Conservation (phyloP, 1,139 yeast species). For the Suhomyces wounanorum region DNA sequence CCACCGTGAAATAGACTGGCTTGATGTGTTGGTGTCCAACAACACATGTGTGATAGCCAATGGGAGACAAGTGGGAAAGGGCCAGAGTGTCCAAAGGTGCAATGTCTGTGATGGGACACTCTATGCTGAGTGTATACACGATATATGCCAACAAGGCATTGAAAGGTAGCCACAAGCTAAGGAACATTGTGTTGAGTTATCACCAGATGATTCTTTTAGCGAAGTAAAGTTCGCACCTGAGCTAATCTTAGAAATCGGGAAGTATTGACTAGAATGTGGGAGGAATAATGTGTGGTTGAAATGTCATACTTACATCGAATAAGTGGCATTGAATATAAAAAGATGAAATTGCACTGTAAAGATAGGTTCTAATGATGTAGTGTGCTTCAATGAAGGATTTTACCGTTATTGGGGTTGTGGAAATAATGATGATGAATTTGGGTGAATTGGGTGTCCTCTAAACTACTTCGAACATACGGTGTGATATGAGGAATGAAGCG, state of each 20-base stretch:
- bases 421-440: no score
- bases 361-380: no score
- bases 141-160: slow-evolving; percentile 12
- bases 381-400: no score
- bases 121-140: slow-evolving; percentile 11
- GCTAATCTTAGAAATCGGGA: background rate
- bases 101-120: slow-evolving; percentile 14
- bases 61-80: slow-evolving; percentile 9
- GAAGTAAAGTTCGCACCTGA: background rate
- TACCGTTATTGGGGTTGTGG: no score
- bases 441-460: no score
- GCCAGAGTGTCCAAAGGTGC: slow-evolving; percentile 3
- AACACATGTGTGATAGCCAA: slow-evolving; percentile 14
- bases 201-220: background rate
- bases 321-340: no score
- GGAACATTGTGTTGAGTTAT: slow-evolving; percentile 1
- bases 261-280: background rate
- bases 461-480: no score
- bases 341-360: no score
- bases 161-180: slow-evolving; percentile 9
- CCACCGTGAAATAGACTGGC: slow-evolving; percentile 8
- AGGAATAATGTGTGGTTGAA: no score
- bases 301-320: no score
- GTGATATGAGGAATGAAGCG: no score
- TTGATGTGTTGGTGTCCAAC: slow-evolving; percentile 10